Conservation (phyloP, 176 grass and related monocot genomes). For the Oryza meridionalis region DNA sequence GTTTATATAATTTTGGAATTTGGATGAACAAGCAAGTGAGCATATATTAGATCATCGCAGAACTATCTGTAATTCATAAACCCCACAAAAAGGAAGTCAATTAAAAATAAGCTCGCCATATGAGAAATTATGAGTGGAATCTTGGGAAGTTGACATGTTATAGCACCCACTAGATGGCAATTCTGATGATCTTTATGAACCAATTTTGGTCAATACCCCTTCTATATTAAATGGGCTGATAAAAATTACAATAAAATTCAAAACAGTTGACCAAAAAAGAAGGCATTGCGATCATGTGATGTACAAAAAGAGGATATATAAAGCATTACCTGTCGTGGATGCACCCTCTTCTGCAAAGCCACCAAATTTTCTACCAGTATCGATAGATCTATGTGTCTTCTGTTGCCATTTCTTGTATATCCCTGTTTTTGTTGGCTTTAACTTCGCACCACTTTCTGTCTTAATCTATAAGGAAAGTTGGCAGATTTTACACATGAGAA, state of each 20-base stretch:
- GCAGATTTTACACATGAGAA: background rate
- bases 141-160: background rate
- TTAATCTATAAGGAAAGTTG: constrained; percentile 68
- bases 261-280: background rate
- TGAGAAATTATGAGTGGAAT: background rate
- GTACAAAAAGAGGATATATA: background rate
- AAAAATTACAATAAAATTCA: constrained; percentile 11
- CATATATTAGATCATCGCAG: background rate
- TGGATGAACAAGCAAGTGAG: background rate
- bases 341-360: constrained; percentile 38
- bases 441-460: constrained; percentile 69
- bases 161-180: background rate
- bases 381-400: constrained; percentile 70
- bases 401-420: constrained; percentile 94
- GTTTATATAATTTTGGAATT: background rate
- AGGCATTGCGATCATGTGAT: background rate
- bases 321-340: constrained; percentile 48
- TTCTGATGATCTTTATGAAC: background rate
- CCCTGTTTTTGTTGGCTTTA: constrained; percentile 69
- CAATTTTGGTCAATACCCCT: background rate
- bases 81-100: background rate
- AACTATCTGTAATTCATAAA: background rate
- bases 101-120: background rate
- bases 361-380: constrained; percentile 55
- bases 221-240: background rate